Conservation (phyloP, 139 green algal species). For the Medakamo hakoo region DNA sequence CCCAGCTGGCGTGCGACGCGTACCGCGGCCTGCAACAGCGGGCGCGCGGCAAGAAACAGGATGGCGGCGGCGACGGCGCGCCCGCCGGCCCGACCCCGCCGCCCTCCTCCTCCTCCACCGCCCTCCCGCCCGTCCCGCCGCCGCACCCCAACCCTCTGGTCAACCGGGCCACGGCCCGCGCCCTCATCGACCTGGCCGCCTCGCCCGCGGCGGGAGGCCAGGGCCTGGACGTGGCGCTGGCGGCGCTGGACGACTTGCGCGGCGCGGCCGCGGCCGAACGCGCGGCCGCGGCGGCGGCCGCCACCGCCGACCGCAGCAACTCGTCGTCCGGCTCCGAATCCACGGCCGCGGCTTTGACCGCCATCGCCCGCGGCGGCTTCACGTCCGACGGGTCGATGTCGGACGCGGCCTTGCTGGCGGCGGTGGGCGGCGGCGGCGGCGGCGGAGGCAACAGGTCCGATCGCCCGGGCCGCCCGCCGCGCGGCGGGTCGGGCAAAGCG, state of each 20-base stretch:
- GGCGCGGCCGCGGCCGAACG: conserved; percentile 17
- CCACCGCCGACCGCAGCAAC: conserved; percentile 63
- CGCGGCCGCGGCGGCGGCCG: conserved; percentile 24
- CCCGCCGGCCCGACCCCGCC: too few species aligned
- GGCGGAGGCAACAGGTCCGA: neutral
- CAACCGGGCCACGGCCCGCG: too few species aligned
- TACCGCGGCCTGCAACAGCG: neutral
- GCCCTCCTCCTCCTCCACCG: too few species aligned
- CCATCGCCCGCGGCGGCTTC: conserved; percentile 40
- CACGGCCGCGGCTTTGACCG: conserved; percentile 50
- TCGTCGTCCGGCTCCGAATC: conserved; percentile 52
- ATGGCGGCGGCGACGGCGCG: too few species aligned
- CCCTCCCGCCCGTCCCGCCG: too few species aligned
- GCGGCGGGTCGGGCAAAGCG: conserved; percentile 8
- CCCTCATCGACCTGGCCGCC: neutral
- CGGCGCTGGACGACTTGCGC: conserved; percentile 35
- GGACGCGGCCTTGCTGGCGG: too few species aligned
- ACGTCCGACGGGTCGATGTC: too few species aligned
- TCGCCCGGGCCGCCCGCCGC: neutral
- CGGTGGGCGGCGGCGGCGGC: neutral
- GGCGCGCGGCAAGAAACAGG: too few species aligned
- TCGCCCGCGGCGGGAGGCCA: conserved; percentile 8
- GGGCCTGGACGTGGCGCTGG: conserved; percentile 41
- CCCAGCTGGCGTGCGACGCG: neutral
- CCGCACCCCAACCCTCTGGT: too few species aligned